These are phyloP conservation scores for Phoenix dactylifera DNA, from an alignment of 176 grass and related monocot genomes.

Conservation along the genomic window DNA sequence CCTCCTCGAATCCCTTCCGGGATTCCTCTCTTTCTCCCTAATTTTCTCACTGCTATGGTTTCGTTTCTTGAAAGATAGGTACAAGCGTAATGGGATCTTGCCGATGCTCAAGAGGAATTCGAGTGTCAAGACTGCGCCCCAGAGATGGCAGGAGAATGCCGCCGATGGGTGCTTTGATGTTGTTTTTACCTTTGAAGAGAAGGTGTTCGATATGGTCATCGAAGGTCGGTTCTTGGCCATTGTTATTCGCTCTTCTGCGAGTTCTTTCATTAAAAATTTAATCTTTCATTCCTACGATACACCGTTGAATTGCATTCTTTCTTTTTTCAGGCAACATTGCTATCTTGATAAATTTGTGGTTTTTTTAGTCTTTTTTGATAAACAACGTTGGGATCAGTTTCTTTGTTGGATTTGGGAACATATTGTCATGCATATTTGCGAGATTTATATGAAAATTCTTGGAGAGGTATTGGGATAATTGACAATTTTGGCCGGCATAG, in stretches of 20 bases:
- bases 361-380: no score
- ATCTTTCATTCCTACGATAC: no score
- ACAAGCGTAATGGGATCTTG: conserved; percentile 91
- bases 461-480: no score
- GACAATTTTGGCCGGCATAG: no score
- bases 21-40: not conserved
- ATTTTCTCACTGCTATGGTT: not conserved
- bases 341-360: no score
- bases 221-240: conserved; percentile 43
- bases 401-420: no score
- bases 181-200: conserved; percentile 85
- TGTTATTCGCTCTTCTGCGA: not conserved
- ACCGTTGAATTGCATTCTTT: no score
- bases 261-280: not conserved
- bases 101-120: conserved; percentile 94
- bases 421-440: no score
- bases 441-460: no score
- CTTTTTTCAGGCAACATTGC: no score
- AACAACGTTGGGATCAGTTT: no score
- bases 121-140: conserved; percentile 64
- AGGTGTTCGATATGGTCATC: conserved; percentile 72
- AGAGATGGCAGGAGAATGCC: conserved; percentile 82
- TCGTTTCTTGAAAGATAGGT: conserved; percentile 30
- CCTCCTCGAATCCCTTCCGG: not conserved
- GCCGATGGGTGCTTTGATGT: conserved; percentile 69